Conservation (phyloP, 257 asterid genomes). For the Primulina tabacum region DNA sequence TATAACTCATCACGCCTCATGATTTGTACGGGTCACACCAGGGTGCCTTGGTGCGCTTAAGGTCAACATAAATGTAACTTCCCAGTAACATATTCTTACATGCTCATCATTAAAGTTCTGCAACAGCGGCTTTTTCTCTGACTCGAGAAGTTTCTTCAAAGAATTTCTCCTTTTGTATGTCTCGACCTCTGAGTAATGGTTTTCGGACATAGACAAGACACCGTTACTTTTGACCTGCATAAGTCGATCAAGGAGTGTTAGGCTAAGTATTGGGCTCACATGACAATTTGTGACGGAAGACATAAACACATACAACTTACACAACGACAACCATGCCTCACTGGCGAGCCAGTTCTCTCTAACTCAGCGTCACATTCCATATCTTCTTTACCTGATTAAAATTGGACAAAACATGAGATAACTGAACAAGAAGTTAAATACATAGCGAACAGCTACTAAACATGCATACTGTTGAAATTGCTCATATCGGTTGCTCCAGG, state of each 20-base stretch:
- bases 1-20: background rate
- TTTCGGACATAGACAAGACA: conserved; percentile 44
- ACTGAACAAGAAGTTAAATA: conserved; percentile 11
- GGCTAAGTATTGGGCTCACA: conserved; percentile 43
- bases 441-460: conserved; percentile 9
- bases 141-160: conserved; percentile 39
- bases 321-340: conserved; percentile 77
- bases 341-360: conserved; percentile 46
- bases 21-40: background rate
- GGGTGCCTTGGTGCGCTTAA: background rate
- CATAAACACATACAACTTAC: conserved; percentile 99
- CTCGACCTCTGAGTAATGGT: conserved; percentile 39
- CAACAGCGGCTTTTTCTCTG: conserved; percentile 41
- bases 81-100: conserved; percentile 40
- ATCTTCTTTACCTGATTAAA: conserved; percentile 49
- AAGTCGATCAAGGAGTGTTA: conserved; percentile 41
- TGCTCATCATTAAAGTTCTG: conserved; percentile 75
- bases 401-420: conserved; percentile 22
- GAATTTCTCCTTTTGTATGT: conserved; percentile 37
- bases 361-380: conserved; percentile 25
- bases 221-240: conserved; percentile 87
- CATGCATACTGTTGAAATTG: conserved; percentile 43
- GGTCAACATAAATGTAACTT: background rate
- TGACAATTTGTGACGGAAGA: conserved; percentile 40
- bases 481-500: conserved; percentile 30